Conservation (phyloP, 1,284 basidiomycete species). For the Earliella scabrosa region DNA sequence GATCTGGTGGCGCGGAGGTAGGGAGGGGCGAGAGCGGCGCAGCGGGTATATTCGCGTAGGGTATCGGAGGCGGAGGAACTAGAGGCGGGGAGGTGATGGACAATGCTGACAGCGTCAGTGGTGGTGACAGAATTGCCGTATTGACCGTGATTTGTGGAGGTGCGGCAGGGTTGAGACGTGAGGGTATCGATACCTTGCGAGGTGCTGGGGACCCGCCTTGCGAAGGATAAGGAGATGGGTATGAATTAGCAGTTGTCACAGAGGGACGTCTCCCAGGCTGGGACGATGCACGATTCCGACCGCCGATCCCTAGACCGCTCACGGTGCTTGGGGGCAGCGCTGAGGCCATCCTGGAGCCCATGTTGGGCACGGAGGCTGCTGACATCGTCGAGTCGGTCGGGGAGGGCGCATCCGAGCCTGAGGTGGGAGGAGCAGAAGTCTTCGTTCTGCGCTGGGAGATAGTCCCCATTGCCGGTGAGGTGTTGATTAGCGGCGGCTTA, state of each 20-base stretch:
- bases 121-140: constrained; percentile 52
- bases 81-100: constrained; percentile 40
- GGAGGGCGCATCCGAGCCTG: constrained; percentile 47
- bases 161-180: constrained; percentile 55
- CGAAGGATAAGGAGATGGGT: constrained; percentile 33
- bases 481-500: constrained; percentile 52
- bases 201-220: constrained; percentile 41
- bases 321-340: constrained; percentile 45
- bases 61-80: constrained; percentile 54
- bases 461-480: constrained; percentile 63
- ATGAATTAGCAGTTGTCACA: constrained; percentile 32
- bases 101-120: constrained; percentile 30
- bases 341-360: constrained; percentile 43
- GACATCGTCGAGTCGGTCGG: constrained; percentile 58
- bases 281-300: constrained; percentile 67
- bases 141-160: constrained; percentile 54
- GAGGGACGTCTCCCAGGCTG: constrained; percentile 71
- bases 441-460: constrained; percentile 73
- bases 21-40: constrained; percentile 79
- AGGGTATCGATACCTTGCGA: constrained; percentile 65
- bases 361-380: constrained; percentile 45
- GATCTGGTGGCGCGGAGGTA: constrained; percentile 67
- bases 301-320: constrained; percentile 40
- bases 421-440: constrained; percentile 60
- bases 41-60: constrained; percentile 61